Evolutionary conservation across 1,284 basidiomycete species (phyloP), one percentile per base, ranked within the genome.

Genomic region (Heterobasidion irregulare): DNA sequence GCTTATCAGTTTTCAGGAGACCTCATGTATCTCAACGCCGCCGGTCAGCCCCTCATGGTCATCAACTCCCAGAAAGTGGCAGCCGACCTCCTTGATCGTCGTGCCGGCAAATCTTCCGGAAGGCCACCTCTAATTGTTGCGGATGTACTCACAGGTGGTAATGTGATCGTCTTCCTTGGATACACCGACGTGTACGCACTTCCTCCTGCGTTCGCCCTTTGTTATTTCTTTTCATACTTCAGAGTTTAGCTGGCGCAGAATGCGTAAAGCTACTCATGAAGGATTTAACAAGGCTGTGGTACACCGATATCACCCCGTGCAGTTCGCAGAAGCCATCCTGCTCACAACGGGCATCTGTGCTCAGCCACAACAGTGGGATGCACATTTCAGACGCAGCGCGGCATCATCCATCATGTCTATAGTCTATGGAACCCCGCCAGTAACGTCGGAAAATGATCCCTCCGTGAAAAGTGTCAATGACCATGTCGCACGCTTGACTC

Each of bases 81-180:
- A 34, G 50, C 45, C 16, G 64, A 65, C 26, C 53, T 67, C 2
- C 54, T 66, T 19, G 64, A 65, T 3, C 62, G 61, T 38, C 58
- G 62, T 13, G 57, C 59, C 2, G 45, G 53, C 2, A 56, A 60
- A 26, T 64, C 62, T 36, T 63, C 62, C 4, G 63, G 62, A 34
- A 51, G 66, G 9, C 62, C 63, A 8, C 46, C 19, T 13, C 19
- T 47, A 18, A 58, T 56, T 6, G 48, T 12, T 2, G 50, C 44
- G 1, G 48, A 49, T 10, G 50, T 33, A 36, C 5, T 57, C 47
- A 48, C 54, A 2, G 41, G 35, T 9, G 47, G 35, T n/a, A 2
- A 56, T 9, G 6, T 43, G 10, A 34, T 56, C 12, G 16, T 10
- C 3, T 33, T 58, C 43, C 32, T 26, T 0, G 33, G 13, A 8